Base-by-base conservation (phyloP, 345 rosid species). In the Hypericum perforatum region DNA sequence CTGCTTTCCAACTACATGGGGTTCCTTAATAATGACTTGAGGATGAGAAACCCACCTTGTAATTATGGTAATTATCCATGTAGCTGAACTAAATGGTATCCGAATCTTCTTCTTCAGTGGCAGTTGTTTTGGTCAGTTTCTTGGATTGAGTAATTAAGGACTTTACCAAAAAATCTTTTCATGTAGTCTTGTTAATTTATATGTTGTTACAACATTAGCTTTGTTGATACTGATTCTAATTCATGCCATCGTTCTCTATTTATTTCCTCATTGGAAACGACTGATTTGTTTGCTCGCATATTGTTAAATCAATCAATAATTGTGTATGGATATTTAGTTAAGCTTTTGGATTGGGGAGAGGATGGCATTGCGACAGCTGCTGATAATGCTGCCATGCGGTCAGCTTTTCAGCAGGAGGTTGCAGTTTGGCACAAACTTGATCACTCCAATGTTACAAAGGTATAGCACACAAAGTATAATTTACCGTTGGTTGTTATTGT, bases 381-480 rank as follows among this genome's bases (percentile, higher is more conserved):
- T 56, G 97, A 82, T 78, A 86, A 87, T 57, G 78, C 89, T 56
- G 81, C 94, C 53, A 53, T 79, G 53, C 79, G 94, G 53, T 75
- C 82, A 66, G 83, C 94, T 29, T 92, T 92, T 60, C 75, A 45
- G 62, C 85, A 88, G 72, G 98, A 88, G 65, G 98, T 92, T 57
- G 84, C 90, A 44, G 98, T 92, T 61, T 92, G 98, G 98, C 82
- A 92, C 58, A 88, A 88, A 77, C 95, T 92, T 41, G 61, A 77
- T 68, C 94, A 92, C 75, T 89, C 82, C 40, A 92, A 92, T 64
- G 97, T 92, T 50, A 92, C 98, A 11, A 81, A 77, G 67, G 98
- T 92, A 70, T 43, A 41, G 44, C 54, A 57, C 32, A 10, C 36
- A 51, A 42, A 41, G 8, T 11, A 2, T 45, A 0, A 9, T 7